These are phyloP conservation scores for Ophidiomyces ophidiicola DNA, from an alignment of 2,329 filamentous ascomycete genomes.

Conservation along the genomic window DNA sequence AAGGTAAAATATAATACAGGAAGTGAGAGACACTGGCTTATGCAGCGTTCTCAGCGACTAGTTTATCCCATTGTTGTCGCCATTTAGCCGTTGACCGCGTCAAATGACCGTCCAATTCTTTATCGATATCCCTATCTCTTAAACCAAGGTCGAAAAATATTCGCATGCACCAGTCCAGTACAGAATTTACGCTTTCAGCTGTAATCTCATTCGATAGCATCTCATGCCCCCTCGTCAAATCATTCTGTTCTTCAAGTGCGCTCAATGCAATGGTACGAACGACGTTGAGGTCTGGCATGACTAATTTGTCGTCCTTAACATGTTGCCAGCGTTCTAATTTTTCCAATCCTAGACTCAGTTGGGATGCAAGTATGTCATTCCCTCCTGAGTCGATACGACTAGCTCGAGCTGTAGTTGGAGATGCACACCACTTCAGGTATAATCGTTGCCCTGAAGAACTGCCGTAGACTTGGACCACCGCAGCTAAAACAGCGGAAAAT, in stretches of 20 bases:
- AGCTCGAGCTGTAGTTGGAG: constrained; percentile 17
- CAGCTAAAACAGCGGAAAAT: constrained; percentile 44
- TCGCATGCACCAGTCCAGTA: constrained; percentile 26
- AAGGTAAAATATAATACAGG: too few species aligned
- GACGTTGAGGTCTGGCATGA: constrained; percentile 26
- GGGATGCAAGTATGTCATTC: constrained; percentile 1
- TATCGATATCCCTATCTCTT: constrained; percentile 23
- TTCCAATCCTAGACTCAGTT: neutral
- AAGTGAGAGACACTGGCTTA: too few species aligned
- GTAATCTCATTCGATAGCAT: neutral
- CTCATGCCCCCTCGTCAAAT: constrained; percentile 1
- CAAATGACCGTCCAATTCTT: constrained; percentile 25
- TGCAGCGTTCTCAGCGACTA: too few species aligned
- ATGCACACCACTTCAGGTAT: constrained; percentile 38
- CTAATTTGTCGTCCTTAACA: constrained; percentile 21
- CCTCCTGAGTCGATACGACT: constrained; percentile 12
- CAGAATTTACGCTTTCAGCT: constrained; percentile 14
- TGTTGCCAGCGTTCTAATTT: constrained; percentile 16
- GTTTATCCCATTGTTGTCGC: neutral
- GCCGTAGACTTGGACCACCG: constrained; percentile 41
- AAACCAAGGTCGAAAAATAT: constrained; percentile 23
- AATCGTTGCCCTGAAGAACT: constrained; percentile 37
- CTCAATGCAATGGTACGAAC: constrained; percentile 28
- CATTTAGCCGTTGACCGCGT: neutral
- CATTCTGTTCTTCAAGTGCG: constrained; percentile 22